Percentiles rank a stretch among this genome's conserved stretches.
phyloP scores from a whole-genome alignment of 2,329 filamentous ascomycete species.

The Seiridium unicorne region DNA sequence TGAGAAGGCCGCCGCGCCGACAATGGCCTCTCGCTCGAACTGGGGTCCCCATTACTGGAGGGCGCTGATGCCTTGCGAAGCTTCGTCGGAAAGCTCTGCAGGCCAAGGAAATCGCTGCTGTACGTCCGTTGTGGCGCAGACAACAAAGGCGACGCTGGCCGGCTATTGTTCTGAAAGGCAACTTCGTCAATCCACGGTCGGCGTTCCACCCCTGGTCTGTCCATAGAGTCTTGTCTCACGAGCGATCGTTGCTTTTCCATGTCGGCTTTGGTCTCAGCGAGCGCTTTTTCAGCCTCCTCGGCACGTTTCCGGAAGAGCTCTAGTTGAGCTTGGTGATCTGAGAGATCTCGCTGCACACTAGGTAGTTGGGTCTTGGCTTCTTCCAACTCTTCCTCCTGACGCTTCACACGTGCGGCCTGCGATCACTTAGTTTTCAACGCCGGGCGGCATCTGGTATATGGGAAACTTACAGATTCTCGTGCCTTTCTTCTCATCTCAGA shows the following conservation, averaged over 20 bases:
- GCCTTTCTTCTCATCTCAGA: slow-evolving; percentile 86
- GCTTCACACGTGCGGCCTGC: slow-evolving; percentile 63
- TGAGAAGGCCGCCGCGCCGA: slow-evolving; percentile 48
- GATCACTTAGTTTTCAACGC: slow-evolving; percentile 22
- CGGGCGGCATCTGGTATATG: background rate
- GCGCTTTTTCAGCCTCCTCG: slow-evolving; percentile 63
- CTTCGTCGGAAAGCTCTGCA: slow-evolving; percentile 40
- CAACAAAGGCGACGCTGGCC: slow-evolving; percentile 55
- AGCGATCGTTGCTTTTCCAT: slow-evolving; percentile 46
- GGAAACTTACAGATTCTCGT: slow-evolving; percentile 71
- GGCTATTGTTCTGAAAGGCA: slow-evolving; percentile 44
- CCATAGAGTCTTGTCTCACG: slow-evolving; percentile 37
- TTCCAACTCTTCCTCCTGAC: slow-evolving; percentile 81
- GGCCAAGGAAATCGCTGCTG: slow-evolving; percentile 52
- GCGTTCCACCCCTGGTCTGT: slow-evolving; percentile 38
- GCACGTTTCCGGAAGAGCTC: slow-evolving; percentile 63
- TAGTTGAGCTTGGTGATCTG: slow-evolving; percentile 56
- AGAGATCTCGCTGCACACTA: slow-evolving; percentile 63
- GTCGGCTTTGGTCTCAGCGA: slow-evolving; percentile 53
- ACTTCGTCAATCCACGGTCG: slow-evolving; percentile 54
- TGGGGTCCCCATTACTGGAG: slow-evolving; percentile 47
- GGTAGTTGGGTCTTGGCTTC: slow-evolving; percentile 62
- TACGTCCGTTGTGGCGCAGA: slow-evolving; percentile 47
- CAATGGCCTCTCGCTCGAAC: slow-evolving; percentile 32
- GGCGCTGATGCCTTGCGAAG: slow-evolving; percentile 47